Evolutionary conservation across 371 early-diverging fungal genomes (phyloP).

Genomic region (Scutellospora calospora): DNA sequence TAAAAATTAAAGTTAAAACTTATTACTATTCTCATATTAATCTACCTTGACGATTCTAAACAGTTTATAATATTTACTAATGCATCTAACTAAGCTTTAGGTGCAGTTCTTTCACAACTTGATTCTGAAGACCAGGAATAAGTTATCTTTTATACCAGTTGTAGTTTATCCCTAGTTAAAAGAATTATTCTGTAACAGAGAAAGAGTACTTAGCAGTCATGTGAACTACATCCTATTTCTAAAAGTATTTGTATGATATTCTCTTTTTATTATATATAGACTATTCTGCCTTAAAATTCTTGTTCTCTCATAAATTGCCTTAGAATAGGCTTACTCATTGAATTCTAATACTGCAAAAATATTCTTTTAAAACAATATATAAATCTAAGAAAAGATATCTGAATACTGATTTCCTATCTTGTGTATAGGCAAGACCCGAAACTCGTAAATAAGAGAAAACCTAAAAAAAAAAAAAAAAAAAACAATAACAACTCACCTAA

Average conservation of each 20-base stretch:
- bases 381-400: neutral
- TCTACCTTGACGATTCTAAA: conserved; percentile 47
- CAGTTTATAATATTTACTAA: conserved; percentile 49
- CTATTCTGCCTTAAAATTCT: neutral
- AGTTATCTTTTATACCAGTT: neutral
- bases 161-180: neutral
- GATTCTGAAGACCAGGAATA: conserved; percentile 5
- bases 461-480: neutral
- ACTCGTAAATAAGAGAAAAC: too few relatives aligned
- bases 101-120: conserved; percentile 49
- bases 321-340: neutral
- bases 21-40: conserved; percentile 41
- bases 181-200: neutral
- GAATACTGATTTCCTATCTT: neutral
- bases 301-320: neutral
- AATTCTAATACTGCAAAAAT: neutral
- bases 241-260: neutral
- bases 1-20: conserved; percentile 46
- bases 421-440: neutral
- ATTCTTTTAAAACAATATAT: neutral
- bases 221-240: neutral
- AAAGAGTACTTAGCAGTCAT: neutral
- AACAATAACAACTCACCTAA: too few relatives aligned
- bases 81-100: conserved; percentile 50
- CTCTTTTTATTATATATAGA: neutral